phyloP scores from a whole-genome alignment of 2,329 filamentous ascomycete genomes.

The Dothistroma septosporum region DNA sequence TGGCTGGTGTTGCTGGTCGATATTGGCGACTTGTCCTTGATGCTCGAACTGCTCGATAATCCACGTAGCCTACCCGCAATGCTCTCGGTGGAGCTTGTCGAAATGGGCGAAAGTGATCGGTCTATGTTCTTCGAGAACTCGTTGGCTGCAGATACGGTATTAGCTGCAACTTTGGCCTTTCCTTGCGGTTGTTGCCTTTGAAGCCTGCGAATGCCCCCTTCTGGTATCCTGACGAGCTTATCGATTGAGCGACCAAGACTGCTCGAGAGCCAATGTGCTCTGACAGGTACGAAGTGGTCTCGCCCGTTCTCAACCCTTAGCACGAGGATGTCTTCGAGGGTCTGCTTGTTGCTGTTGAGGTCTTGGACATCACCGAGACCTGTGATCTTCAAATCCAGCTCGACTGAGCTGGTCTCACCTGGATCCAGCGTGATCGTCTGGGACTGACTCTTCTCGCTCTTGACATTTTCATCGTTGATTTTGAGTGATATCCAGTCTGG shows the following conservation, averaged over 20 bases:
- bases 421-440: conserved; percentile 68
- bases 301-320: conserved; percentile 77
- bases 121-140: conserved; percentile 6
- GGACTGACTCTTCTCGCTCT: conserved; percentile 21
- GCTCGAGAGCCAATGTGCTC: conserved; percentile 73
- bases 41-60: conserved; percentile 4
- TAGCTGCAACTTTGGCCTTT: conserved; percentile 15
- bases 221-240: conserved; percentile 79
- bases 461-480: conserved; percentile 24
- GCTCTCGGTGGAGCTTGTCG: conserved; percentile 7
- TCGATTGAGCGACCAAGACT: conserved; percentile 83
- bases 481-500: conserved; percentile 66
- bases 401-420: conserved; percentile 71
- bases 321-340: conserved; percentile 81
- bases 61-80: not conserved
- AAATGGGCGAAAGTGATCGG: conserved; percentile 1
- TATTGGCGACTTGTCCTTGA: conserved; percentile 6
- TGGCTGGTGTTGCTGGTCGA: conserved; percentile 7
- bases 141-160: conserved; percentile 15
- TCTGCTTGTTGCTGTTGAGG: conserved; percentile 63
- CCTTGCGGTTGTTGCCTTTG: conserved; percentile 49
- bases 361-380: conserved; percentile 60
- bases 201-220: conserved; percentile 70
- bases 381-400: conserved; percentile 64
- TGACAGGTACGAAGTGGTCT: conserved; percentile 85